Evolutionary conservation across 345 rosid species (phyloP).

Genomic region (Cardamine chenopodiifolia): DNA sequence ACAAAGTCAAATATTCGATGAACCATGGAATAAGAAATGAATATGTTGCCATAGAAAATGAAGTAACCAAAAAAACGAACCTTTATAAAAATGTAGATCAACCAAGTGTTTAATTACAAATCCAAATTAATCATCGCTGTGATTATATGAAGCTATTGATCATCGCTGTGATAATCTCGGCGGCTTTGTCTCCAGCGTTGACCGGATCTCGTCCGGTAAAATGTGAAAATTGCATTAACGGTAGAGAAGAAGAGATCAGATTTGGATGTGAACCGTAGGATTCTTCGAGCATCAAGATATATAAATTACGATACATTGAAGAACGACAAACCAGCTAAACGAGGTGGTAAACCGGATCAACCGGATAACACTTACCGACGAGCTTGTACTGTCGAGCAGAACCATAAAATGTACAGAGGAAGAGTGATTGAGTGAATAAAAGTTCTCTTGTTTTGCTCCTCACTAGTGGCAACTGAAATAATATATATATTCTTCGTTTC

Average conservation of each 20-base stretch:
- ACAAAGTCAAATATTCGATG: background rate
- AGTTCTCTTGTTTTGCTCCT: background rate
- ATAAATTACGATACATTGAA: slow-evolving; percentile 44
- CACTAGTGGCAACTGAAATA: background rate
- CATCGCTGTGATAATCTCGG: background rate
- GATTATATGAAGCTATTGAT: slow-evolving; percentile 4
- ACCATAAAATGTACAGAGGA: too few relatives aligned
- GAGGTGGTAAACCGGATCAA: slow-evolving; percentile 13
- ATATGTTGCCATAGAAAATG: background rate
- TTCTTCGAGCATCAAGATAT: slow-evolving; percentile 9
- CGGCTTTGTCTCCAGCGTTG: background rate
- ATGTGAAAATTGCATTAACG: slow-evolving; percentile 8
- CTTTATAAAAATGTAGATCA: background rate
- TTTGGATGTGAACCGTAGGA: slow-evolving; percentile 14
- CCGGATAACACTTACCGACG: slow-evolving; percentile 46
- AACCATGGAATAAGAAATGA: background rate
- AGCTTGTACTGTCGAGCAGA: slow-evolving; percentile 42
- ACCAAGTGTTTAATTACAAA: background rate
- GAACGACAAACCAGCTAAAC: slow-evolving; percentile 24
- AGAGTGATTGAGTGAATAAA: background rate
- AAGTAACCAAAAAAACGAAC: background rate
- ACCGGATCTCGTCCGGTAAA: background rate
- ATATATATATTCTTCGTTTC: background rate
- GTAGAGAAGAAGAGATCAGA: background rate
- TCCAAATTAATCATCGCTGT: background rate